Base-by-base conservation (phyloP, 352 stramenopile species). In the Phytophthora kernoviae region DNA sequence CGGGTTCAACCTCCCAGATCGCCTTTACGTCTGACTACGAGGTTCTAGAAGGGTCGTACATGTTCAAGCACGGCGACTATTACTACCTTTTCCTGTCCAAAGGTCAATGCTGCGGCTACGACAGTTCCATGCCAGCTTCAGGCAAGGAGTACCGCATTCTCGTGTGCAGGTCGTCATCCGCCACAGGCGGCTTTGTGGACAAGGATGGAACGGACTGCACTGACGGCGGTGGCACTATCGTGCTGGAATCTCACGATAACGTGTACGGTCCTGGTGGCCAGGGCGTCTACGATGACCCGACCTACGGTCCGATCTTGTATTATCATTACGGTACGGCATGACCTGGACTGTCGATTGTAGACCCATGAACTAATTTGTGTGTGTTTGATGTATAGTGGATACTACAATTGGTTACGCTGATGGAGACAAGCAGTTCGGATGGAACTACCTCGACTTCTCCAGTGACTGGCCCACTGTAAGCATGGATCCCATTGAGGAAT, bases 71-170 rank as follows among this genome's bases (percentile, higher is more conserved):
- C 34, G 66, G 65, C 2, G 30, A 32, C 45, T 81, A 61, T 43
- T 81, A 75, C 57, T 84, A 84, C 36, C 62, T 84, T 12, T 83
- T 84, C 63, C 59, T 60, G 21, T 81, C 75, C 11, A 63, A 81
- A 34, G 71, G 65, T 0, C 40, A 68, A 26, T 81, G 75, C 42
- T 84, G 70, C 45, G 43, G 65, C 26, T 73, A 70, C 32, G 59
- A 70, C 37, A 63, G 27, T 5, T 58, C 48, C 33, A 60, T 50
- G 11, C 65, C 65, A 2, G 55, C 67, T 33, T 36, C 51, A 5
- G 75, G 71, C 0, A 77, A 79, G 40, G 71, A 81, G 56, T 81
- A 84, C 58, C 73, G 68, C 36, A 84, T 81, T 49, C 64, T 69
- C 4, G 70, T 71, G 14, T 79, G 74, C 14, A 71, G 74, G 8